A percentile compares a stretch with the other conserved stretches of the same genome.
Evolutionary conservation across 2,329 filamentous ascomycete genomes (phyloP).

Genomic region (Hypoxylon sp.): DNA sequence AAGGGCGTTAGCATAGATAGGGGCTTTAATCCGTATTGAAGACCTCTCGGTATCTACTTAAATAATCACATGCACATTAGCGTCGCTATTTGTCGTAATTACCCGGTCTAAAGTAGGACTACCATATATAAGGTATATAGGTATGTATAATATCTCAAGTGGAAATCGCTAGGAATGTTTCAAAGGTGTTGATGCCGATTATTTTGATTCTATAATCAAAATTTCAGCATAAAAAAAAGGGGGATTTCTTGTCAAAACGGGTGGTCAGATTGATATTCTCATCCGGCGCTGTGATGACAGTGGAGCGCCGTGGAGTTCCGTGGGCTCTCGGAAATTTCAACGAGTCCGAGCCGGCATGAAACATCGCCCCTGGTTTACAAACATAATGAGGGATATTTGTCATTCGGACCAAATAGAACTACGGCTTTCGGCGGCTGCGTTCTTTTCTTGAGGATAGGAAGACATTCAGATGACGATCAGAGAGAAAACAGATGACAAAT

Average conservation of each 20-base stretch:
- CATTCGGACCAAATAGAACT: not conserved
- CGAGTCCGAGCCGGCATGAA: not conserved
- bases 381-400: not conserved
- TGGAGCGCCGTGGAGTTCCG: conserved; percentile 29
- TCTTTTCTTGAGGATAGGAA: not conserved
- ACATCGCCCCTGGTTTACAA: not conserved
- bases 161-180: not conserved
- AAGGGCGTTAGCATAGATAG: conserved; percentile 15
- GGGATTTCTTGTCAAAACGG: not conserved
- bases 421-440: not conserved
- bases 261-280: not conserved
- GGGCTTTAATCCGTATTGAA: conserved; percentile 12
- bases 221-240: not conserved
- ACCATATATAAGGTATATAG: not conserved
- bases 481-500: conserved; percentile 1
- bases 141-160: not conserved
- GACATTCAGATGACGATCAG: not conserved
- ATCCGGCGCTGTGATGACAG: conserved; percentile 5
- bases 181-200: not conserved
- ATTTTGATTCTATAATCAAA: not conserved
- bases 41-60: not conserved
- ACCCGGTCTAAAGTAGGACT: not conserved
- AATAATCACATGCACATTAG: not conserved
- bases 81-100: not conserved
- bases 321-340: conserved; percentile 7